Base-by-base conservation (phyloP, 23 red algal species). In the Gracilaria vermiculophylla region DNA sequence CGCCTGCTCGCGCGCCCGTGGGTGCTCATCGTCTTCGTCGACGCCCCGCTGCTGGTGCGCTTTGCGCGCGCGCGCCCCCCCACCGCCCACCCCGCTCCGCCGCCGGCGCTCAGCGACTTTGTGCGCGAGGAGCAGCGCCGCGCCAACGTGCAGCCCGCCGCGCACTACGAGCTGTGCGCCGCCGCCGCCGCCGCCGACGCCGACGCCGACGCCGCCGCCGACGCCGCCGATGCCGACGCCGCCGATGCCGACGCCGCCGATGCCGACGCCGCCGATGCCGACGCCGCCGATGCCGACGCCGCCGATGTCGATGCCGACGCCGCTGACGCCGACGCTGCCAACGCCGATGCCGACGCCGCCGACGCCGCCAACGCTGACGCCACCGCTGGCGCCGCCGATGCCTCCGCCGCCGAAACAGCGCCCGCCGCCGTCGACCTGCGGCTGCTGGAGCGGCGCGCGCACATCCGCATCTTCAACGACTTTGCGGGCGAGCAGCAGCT, bases 1-100 rank as follows among this genome's bases (percentile, higher is more conserved):
- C 19, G 39, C 12, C 86, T 98, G 0, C 48, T 77, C 33, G 87
- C 88, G 32, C 96, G 96, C 19, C 96, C 96, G 10, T 98, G 81
- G 70, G 94, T 98, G 29, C 81, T 98, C 0, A 77, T 98, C 28
- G 36, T 94, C 21, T 54, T 77, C 34, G 74, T 98, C 29, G 91
- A 94, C 37, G 96, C 86, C 10, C 87, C 96, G 9, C 24, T 84
- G 15, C 53, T 92, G 8, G 21, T 86, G 7, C 91, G 96, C 13
- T 98, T 78, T 74, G 3, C 39, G 0, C 73, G 92, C 23, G 31
- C 36, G 36, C 34, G n/a, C 50, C 53, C 80, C 20, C 7, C 23
- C 27, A 17, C 44, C 55, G 10, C 24, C 9, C 19, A 70, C 48
- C 12, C 43, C 2, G 55, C 81, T 5, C 6, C 69, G 5, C 33